Percentiles rank a stretch among this genome's conserved stretches.
Evolutionary conservation across 1,284 basidiomycete species (phyloP).

Genomic region (Irpex sp.): DNA sequence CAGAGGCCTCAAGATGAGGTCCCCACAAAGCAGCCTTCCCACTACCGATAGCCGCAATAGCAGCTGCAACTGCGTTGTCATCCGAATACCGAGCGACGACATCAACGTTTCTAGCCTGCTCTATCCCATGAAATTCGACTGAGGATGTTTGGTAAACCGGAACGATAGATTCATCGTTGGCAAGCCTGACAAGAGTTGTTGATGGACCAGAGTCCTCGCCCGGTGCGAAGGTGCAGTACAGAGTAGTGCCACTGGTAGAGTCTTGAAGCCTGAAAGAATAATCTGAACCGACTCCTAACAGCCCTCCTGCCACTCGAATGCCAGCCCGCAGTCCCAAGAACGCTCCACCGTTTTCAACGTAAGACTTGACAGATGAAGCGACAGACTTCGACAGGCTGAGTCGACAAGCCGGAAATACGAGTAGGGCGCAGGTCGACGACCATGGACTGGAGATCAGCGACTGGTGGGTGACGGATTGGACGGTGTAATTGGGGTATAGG

Average conservation of each 20-base stretch:
- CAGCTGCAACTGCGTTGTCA: slow-evolving; percentile 40
- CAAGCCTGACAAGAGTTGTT: slow-evolving; percentile 1
- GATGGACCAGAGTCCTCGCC: slow-evolving; percentile 2
- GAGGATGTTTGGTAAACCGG: slow-evolving; percentile 13
- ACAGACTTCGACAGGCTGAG: slow-evolving; percentile 48
- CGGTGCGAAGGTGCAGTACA: slow-evolving; percentile 9
- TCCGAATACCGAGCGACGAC: slow-evolving; percentile 33
- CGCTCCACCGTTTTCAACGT: slow-evolving; percentile 65
- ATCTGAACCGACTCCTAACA: slow-evolving; percentile 11
- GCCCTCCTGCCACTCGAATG: slow-evolving; percentile 13
- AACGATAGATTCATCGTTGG: not conserved
- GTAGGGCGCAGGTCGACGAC: slow-evolving; percentile 68
- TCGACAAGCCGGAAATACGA: slow-evolving; percentile 70
- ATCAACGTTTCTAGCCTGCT: slow-evolving; percentile 21
- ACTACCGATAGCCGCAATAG: slow-evolving; percentile 45
- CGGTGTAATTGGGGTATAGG: slow-evolving; percentile 73
- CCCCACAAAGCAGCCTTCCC: slow-evolving; percentile 63
- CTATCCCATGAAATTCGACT: slow-evolving; percentile 37
- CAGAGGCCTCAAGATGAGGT: slow-evolving; percentile 61
- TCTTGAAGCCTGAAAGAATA: slow-evolving; percentile 16
- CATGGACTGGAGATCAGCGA: slow-evolving; percentile 71
- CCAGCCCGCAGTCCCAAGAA: slow-evolving; percentile 25
- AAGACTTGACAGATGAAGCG: slow-evolving; percentile 52
- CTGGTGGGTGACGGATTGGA: slow-evolving; percentile 62
- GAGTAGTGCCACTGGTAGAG: slow-evolving; percentile 12